phyloP scores from a whole-genome alignment of 805 yeast genomes.

The Nakazawaea pomicola region DNA sequence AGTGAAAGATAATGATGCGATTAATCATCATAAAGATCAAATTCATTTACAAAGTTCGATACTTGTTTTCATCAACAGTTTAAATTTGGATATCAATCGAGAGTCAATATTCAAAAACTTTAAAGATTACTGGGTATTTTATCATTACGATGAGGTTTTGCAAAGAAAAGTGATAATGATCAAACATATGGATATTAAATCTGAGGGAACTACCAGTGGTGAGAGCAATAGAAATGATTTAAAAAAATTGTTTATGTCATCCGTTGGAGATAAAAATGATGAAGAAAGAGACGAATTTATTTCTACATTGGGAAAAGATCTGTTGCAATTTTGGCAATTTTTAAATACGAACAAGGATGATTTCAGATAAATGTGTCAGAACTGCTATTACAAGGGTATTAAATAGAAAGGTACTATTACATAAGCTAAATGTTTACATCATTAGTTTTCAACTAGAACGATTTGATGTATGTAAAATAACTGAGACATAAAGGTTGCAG shows the following conservation, averaged over 20 bases:
- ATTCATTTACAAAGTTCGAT: conserved; percentile 2
- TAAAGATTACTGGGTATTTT: conserved; percentile 8
- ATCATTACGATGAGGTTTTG: conserved; percentile 2
- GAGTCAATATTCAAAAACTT: conserved; percentile 6
- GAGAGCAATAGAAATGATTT: conserved; percentile 1
- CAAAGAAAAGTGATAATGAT: background rate
- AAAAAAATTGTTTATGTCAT: conserved; percentile 3
- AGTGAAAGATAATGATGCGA: background rate
- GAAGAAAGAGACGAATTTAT: conserved; percentile 3
- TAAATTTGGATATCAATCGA: background rate
- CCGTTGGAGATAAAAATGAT: background rate
- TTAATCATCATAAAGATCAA: background rate
- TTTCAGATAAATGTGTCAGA: background rate
- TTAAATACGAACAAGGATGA: background rate
- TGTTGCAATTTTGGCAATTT: conserved; percentile 1
- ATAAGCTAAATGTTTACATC: no score
- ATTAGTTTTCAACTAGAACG: no score
- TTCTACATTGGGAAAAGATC: conserved; percentile 2
- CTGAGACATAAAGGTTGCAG: no score
- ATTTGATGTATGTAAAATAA: no score
- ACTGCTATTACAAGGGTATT: background rate
- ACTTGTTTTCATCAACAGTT: background rate
- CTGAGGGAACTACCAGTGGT: background rate
- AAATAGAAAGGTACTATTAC: no score
- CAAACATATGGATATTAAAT: background rate